Percentiles rank a stretch among this genome's conserved stretches.
Evolutionary conservation across 495 filamentous ascomycete genomes (phyloP).

Genomic region (Aspergillus carlsbadensis): DNA sequence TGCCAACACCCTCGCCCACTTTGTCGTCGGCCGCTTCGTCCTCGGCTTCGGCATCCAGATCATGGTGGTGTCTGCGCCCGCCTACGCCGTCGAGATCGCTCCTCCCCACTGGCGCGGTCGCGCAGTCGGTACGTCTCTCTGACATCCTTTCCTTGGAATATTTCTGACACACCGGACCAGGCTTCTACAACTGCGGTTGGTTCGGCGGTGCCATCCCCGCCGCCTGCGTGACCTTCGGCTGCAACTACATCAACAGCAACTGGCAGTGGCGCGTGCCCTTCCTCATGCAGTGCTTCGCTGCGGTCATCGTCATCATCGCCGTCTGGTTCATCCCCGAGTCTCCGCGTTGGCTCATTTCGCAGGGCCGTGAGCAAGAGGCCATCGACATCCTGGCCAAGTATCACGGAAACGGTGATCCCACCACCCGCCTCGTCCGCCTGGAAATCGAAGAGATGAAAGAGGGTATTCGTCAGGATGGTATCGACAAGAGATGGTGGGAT

Average conservation of each 20-base stretch:
- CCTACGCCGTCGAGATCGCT: conserved; percentile 75
- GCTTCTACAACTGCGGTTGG: conserved; percentile 61
- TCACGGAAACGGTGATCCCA: conserved; percentile 55
- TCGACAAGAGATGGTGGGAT: conserved; percentile 68
- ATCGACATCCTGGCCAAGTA: conserved; percentile 54
- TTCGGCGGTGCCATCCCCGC: conserved; percentile 56
- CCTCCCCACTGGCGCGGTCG: conserved; percentile 70
- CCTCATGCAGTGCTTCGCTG: conserved; percentile 46
- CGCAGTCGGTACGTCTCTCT: conserved; percentile 43
- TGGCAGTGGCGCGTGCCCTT: conserved; percentile 59
- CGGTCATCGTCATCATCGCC: conserved; percentile 50
- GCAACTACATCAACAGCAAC: conserved; percentile 36
- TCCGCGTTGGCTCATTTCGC: conserved; percentile 57
- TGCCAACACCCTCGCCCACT: conserved; percentile 47
- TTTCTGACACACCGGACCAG: conserved; percentile 14
- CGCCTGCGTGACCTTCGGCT: conserved; percentile 41
- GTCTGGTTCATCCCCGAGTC: conserved; percentile 64
- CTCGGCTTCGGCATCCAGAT: conserved; percentile 75
- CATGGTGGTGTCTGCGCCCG: conserved; percentile 69
- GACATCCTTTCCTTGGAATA: neutral
- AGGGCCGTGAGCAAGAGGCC: conserved; percentile 53
- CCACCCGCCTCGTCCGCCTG: conserved; percentile 52
- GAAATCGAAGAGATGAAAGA: conserved; percentile 61
- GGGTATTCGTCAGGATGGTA: conserved; percentile 53
- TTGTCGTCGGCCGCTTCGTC: conserved; percentile 73